phyloP scores from a whole-genome alignment of 164 flowering plant species.

The Tetrastigma voinierianum region DNA sequence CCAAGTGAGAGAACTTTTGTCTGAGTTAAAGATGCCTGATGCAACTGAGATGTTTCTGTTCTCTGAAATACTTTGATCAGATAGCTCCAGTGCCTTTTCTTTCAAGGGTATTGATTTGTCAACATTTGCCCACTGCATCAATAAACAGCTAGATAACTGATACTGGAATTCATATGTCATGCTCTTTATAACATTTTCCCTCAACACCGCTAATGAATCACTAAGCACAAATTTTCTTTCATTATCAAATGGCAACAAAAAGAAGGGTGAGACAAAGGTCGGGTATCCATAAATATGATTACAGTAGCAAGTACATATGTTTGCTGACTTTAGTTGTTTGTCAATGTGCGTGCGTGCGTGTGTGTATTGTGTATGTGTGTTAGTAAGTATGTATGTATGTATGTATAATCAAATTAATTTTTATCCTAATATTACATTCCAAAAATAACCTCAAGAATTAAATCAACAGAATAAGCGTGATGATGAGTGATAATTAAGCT shows the following conservation, averaged over 20 bases:
- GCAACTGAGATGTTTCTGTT: slow-evolving; percentile 19
- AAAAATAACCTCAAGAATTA: background rate
- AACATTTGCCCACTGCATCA: slow-evolving; percentile 30
- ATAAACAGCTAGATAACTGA: slow-evolving; percentile 2
- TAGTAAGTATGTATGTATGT: no score
- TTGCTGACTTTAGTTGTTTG: no score
- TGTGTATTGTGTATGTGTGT: no score
- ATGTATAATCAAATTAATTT: no score
- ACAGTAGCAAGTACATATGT: background rate
- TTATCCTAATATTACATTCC: no score
- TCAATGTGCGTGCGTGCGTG: no score
- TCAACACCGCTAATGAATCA: background rate
- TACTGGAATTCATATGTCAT: background rate
- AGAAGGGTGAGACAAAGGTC: no score
- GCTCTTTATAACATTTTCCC: background rate
- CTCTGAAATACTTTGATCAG: slow-evolving; percentile 21
- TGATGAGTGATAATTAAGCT: background rate
- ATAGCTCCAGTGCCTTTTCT: slow-evolving; percentile 22
- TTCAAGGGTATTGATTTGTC: slow-evolving; percentile 11
- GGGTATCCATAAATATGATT: background rate
- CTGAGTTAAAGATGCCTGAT: slow-evolving; percentile 10
- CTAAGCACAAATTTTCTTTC: background rate
- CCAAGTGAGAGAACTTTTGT: slow-evolving; percentile 11
- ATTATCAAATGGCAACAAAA: background rate
- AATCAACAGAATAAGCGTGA: background rate